Evolutionary conservation across 495 filamentous ascomycete species (phyloP), one percentile per base, ranked within the genome.

Genomic region (Acidomyces sp.): DNA sequence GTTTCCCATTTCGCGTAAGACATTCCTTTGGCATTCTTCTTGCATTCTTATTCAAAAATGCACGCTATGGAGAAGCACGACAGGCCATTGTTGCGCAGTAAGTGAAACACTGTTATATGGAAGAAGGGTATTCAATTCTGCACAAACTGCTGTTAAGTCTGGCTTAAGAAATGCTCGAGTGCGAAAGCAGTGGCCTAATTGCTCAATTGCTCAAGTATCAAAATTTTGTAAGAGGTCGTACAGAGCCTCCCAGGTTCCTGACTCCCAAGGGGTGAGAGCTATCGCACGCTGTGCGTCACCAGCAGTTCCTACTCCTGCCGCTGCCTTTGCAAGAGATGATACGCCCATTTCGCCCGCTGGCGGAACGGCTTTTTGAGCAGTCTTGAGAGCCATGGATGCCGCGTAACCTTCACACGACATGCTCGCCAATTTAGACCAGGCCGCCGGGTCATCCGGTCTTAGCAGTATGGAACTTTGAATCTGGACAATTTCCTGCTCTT

Each of bases 201-300:
- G n/a, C n/a, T n/a, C n/a, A n/a, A n/a, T n/a, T n/a, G n/a, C n/a
- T n/a, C n/a, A n/a, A n/a, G n/a, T n/a, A n/a, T n/a, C n/a, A n/a
- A n/a, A n/a, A n/a, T n/a, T n/a, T n/a, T n/a, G n/a, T n/a, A n/a
- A n/a, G n/a, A n/a, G n/a, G n/a, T 55, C 48, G 20, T 15, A 39
- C 26, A 71, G 43, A 4, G 52, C 65, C 26, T 63, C 60, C 86
- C 86, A 93, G 4, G 79, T 80, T 18, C 59, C 58, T 26, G 45
- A 57, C 35, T 55, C 65, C 85, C 85, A 95, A 18, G 90, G 92
- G 20, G 88, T 79, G 36, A 90, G 51, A 66, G 90, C 72, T 37
- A 90, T 68, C 22, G 79, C 80, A 43, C 69, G 70, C 59, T 93
- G 77, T 17, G 80, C 80, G 63, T 90, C 82, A 24, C 67, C 68